These are phyloP conservation scores for Mortierella sp. DNA, from an alignment of 371 early-diverging fungal genomes.

Conservation along the genomic window DNA sequence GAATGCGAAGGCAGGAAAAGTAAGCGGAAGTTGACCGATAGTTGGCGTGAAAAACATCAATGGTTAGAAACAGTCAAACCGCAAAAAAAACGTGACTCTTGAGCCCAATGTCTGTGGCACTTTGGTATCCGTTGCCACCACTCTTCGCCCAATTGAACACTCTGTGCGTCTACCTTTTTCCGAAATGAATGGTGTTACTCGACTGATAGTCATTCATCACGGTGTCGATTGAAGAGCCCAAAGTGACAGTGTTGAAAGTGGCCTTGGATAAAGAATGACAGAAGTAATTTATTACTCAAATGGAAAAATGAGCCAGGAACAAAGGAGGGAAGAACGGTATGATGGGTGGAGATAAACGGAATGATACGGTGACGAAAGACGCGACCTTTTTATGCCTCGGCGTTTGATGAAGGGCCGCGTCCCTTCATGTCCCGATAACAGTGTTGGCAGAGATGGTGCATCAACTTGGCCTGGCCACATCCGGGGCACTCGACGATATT, in stretches of 20 bases:
- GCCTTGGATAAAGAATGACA: background rate
- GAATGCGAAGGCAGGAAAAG: background rate
- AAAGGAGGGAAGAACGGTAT: background rate
- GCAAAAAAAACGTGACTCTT: background rate
- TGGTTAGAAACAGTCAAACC: background rate
- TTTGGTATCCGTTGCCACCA: background rate
- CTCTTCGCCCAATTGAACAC: background rate
- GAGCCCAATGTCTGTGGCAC: background rate
- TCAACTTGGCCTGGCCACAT: conserved; percentile 80
- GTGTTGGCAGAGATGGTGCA: conserved; percentile 82
- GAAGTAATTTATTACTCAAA: background rate
- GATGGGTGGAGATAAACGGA: background rate
- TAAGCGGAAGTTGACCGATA: background rate
- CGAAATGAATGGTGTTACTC: background rate
- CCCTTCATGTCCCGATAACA: conserved; percentile 76
- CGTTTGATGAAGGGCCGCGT: conserved; percentile 43
- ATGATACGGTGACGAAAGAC: background rate
- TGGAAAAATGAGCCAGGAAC: background rate
- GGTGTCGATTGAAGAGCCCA: background rate
- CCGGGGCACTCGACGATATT: conserved; percentile 81
- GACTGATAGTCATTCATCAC: background rate
- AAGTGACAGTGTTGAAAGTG: background rate
- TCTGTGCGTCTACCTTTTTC: background rate
- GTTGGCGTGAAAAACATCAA: background rate
- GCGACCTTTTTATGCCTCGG: conserved; percentile 21